Evolutionary conservation across 257 asterid genomes (phyloP).

Genomic region (Jaltomata sinuosa): DNA sequence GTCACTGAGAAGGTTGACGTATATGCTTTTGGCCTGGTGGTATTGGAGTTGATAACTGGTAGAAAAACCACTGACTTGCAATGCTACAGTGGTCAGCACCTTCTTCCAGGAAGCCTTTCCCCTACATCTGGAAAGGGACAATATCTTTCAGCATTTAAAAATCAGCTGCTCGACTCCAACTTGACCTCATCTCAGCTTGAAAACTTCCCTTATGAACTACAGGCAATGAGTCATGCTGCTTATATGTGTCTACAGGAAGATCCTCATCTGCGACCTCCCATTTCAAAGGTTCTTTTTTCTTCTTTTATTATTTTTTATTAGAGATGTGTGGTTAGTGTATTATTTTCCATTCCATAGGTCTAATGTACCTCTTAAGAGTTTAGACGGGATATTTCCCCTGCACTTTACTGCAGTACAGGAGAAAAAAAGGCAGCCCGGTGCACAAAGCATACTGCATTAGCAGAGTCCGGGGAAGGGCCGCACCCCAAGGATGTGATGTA

Average conservation of each 20-base stretch:
- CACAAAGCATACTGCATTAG: too few relatives aligned
- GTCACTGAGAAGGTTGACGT: conserved; percentile 75
- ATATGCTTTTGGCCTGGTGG: conserved; percentile 67
- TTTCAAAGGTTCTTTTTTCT: conserved; percentile 57
- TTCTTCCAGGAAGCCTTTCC: conserved; percentile 32
- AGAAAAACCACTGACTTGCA: conserved; percentile 41
- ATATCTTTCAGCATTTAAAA: conserved; percentile 32
- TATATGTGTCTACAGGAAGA: conserved; percentile 66
- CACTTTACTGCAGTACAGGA: too few relatives aligned
- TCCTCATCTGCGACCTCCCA: conserved; percentile 69
- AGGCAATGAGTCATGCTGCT: conserved; percentile 64
- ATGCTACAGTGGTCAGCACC: conserved; percentile 33
- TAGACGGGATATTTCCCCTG: not conserved
- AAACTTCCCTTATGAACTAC: conserved; percentile 51
- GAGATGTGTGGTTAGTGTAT: not conserved
- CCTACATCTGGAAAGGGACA: conserved; percentile 39
- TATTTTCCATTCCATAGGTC: not conserved
- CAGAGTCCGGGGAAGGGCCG: too few relatives aligned
- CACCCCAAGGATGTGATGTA: too few relatives aligned
- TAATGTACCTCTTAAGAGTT: not conserved
- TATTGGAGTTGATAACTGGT: conserved; percentile 69
- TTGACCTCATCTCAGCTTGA: conserved; percentile 30
- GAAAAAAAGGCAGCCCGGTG: too few relatives aligned
- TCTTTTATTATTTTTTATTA: not conserved
- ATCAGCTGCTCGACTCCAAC: conserved; percentile 40